Percentiles rank a stretch among this genome's conserved stretches.
Conservation (phyloP, 148 eudicot species). For the Silene uniflora region DNA sequence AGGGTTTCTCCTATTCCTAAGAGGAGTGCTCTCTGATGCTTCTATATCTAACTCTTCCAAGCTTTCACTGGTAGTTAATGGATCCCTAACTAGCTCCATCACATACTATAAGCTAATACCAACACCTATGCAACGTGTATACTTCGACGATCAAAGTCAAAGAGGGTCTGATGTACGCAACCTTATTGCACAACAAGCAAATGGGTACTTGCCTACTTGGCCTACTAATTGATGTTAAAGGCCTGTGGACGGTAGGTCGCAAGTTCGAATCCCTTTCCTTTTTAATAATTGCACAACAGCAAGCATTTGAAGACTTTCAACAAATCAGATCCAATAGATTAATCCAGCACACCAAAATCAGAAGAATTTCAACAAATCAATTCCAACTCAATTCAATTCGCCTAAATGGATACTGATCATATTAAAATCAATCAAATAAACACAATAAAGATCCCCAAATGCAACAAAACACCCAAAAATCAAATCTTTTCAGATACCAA, state of each 20-base stretch:
- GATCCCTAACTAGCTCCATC: constrained; percentile 35
- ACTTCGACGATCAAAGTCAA: neutral
- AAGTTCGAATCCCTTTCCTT: no score
- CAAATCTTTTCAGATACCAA: constrained; percentile 21
- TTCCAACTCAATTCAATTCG: constrained; percentile 2
- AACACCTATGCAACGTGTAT: neutral
- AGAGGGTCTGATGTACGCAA: neutral
- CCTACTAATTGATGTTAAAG: neutral
- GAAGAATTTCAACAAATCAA: neutral
- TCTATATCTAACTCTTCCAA: constrained; percentile 44
- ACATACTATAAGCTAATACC: constrained; percentile 1
- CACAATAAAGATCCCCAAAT: constrained; percentile 8
- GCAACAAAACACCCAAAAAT: constrained; percentile 6
- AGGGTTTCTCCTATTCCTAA: constrained; percentile 28
- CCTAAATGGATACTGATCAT: neutral
- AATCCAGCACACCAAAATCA: neutral
- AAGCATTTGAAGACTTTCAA: no score
- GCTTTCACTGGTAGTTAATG: constrained; percentile 23
- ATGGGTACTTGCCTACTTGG: neutral
- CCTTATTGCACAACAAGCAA: neutral
- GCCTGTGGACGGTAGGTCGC: no score
- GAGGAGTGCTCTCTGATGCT: constrained; percentile 18
- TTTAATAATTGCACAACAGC: no score
- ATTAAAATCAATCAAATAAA: neutral
- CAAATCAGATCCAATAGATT: neutral